These are phyloP conservation scores for Telopea speciosissima DNA, from an alignment of 177 flowering plant species.

Conservation along the genomic window DNA sequence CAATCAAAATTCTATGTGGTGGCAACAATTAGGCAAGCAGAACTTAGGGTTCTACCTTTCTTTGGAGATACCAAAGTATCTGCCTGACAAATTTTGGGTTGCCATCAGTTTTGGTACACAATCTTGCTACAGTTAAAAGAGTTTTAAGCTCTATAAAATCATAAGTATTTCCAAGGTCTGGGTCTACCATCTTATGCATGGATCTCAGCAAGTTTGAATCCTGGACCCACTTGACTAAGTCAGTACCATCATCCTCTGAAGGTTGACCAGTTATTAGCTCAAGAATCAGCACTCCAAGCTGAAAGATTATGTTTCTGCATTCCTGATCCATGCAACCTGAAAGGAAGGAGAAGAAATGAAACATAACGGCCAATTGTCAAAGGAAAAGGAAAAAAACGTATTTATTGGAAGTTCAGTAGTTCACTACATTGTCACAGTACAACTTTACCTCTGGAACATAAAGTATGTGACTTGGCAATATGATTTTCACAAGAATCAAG, in stretches of 20 bases:
- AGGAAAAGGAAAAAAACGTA: background rate
- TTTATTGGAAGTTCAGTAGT: too few relatives aligned
- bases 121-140: constrained; percentile 59
- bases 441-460: constrained; percentile 34
- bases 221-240: constrained; percentile 64
- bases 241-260: constrained; percentile 50
- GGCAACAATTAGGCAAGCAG: background rate
- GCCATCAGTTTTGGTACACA: constrained; percentile 49
- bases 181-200: constrained; percentile 69
- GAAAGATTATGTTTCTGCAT: constrained; percentile 40
- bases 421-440: too few relatives aligned
- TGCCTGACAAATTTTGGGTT: constrained; percentile 42
- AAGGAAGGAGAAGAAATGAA: background rate
- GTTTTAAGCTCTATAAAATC: constrained; percentile 49
- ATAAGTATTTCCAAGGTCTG: constrained; percentile 68
- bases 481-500: constrained; percentile 25
- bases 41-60: constrained; percentile 29
- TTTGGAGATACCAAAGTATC: constrained; percentile 58
- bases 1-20: too few relatives aligned
- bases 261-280: constrained; percentile 88
- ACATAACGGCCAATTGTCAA: background rate
- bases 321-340: constrained; percentile 38
- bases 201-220: constrained; percentile 37
- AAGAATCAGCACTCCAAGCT: constrained; percentile 70
- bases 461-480: constrained; percentile 12